Evolutionary conservation across 805 yeast species (phyloP).

Genomic region (Maudiozyma saulgeensis): DNA sequence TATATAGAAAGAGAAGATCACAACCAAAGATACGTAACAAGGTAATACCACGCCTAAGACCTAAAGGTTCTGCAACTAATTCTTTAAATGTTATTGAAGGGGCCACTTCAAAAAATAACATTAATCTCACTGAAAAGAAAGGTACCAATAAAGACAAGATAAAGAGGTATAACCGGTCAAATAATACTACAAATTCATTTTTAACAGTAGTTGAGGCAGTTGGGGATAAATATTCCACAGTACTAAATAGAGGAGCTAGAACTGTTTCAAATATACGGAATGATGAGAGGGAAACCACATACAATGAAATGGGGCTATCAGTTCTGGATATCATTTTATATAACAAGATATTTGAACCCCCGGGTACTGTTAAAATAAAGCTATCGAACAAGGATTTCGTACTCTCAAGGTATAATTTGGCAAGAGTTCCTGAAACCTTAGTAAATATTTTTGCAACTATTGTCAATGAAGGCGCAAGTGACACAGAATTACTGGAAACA

Average conservation of each 20-base stretch:
- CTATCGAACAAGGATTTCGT: conserved; percentile 9
- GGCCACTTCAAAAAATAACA: neutral
- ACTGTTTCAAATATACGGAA: neutral
- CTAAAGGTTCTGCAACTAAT: neutral
- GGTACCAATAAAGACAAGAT: neutral
- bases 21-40: neutral
- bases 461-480: conserved; percentile 19
- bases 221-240: conserved; percentile 13
- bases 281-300: neutral
- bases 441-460: conserved; percentile 14
- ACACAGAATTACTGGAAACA: conserved; percentile 16
- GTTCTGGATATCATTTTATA: conserved; percentile 11
- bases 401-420: conserved; percentile 14
- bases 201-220: conserved; percentile 22
- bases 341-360: conserved; percentile 8
- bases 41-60: neutral
- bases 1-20: neutral
- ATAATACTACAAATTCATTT: conserved; percentile 14
- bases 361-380: conserved; percentile 12
- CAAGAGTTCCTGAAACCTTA: conserved; percentile 4
- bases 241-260: neutral
- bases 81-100: neutral
- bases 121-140: neutral
- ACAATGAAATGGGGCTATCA: neutral
- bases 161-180: conserved; percentile 1